These are phyloP conservation scores for Pseudogymnoascus sp. DNA, from an alignment of 2,329 filamentous ascomycete genomes.

Conservation along the genomic window DNA sequence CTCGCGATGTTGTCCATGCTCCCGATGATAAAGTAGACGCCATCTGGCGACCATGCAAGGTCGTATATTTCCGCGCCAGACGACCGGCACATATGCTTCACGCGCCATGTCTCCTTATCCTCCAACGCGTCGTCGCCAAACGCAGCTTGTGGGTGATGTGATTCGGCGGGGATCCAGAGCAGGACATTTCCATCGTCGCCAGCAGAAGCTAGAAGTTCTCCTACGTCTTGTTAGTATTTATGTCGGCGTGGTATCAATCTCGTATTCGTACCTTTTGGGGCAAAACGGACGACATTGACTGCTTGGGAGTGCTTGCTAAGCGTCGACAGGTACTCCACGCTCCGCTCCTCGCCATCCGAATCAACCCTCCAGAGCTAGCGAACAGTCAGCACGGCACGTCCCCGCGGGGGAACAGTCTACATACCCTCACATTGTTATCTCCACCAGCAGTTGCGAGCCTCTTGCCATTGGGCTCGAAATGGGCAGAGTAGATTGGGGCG, in stretches of 20 bases:
- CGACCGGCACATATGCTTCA: constrained; percentile 96
- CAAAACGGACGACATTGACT: constrained; percentile 96
- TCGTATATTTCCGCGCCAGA: constrained; percentile 97
- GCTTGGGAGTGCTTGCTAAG: constrained; percentile 91
- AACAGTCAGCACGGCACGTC: constrained; percentile 31
- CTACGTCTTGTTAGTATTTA: constrained; percentile 37
- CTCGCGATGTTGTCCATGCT: constrained; percentile 99
- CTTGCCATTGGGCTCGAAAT: constrained; percentile 90
- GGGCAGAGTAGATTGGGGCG: constrained; percentile 91
- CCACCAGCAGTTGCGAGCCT: constrained; percentile 89
- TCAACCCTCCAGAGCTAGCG: constrained; percentile 85
- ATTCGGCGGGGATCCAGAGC: constrained; percentile 86
- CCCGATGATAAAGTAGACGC: constrained; percentile 90
- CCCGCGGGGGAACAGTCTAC: constrained; percentile 25
- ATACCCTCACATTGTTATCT: constrained; percentile 90
- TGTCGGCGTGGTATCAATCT: not conserved
- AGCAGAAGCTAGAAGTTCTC: constrained; percentile 87
- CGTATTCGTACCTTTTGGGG: constrained; percentile 67
- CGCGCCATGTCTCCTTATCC: constrained; percentile 94
- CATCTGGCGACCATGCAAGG: constrained; percentile 97
- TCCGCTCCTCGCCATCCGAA: constrained; percentile 73
- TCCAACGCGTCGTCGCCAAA: constrained; percentile 82
- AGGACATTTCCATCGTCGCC: constrained; percentile 97
- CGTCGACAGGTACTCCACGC: constrained; percentile 85
- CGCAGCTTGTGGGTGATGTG: constrained; percentile 49